These are phyloP conservation scores for Aspergillus nidulans DNA, from an alignment of 495 filamentous ascomycete genomes.

Conservation along the genomic window DNA sequence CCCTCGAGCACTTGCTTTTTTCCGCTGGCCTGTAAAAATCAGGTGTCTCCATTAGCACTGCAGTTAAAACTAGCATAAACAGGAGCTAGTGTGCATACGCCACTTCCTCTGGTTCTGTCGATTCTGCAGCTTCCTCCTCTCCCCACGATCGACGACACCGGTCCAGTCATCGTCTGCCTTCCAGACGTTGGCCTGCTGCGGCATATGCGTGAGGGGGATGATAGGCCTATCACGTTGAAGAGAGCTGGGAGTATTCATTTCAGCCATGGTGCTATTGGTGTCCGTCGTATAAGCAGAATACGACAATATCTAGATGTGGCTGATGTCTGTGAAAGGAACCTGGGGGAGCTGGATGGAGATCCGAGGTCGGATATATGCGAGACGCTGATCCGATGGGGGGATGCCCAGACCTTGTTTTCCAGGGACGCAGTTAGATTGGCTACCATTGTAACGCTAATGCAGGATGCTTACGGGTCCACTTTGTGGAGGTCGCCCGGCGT, in stretches of 20 bases:
- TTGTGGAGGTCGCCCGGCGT: too few relatives aligned
- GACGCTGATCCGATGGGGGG: not conserved
- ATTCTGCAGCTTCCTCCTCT: slow-evolving; percentile 17
- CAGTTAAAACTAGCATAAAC: not conserved
- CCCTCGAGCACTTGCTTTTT: not conserved
- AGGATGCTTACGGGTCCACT: slow-evolving; percentile 1
- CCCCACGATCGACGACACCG: slow-evolving; percentile 11
- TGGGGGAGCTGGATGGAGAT: not conserved
- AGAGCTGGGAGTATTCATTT: not conserved
- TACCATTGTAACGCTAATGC: not conserved
- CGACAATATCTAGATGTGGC: not conserved
- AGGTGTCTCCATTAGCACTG: not conserved
- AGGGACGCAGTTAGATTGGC: not conserved
- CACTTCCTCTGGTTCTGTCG: slow-evolving; percentile 16
- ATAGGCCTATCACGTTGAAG: not conserved
- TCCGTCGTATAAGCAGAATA: not conserved
- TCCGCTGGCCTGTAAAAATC: not conserved
- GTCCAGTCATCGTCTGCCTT: slow-evolving; percentile 17
- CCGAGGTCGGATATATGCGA: not conserved
- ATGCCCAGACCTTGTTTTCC: not conserved
- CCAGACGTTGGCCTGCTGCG: slow-evolving; percentile 11
- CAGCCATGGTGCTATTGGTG: not conserved
- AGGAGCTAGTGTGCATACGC: slow-evolving; percentile 10
- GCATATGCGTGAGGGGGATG: slow-evolving; percentile 13
- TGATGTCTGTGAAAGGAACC: too few relatives aligned